phyloP scores from a whole-genome alignment of 345 rosid genomes.

The Iberis pinnata region DNA sequence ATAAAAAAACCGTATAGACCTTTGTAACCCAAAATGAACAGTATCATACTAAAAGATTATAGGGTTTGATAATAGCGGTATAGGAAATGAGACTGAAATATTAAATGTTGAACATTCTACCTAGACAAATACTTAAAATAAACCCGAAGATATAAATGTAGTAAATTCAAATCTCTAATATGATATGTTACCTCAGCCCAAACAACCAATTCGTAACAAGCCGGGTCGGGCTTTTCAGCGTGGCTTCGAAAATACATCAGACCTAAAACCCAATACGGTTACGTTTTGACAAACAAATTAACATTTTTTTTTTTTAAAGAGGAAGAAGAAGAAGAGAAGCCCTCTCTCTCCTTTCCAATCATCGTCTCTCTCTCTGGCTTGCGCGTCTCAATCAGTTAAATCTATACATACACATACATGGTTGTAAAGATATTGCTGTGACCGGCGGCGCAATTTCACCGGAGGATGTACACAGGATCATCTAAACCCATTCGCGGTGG shows the following conservation, averaged over 20 bases:
- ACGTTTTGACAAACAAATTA: not conserved
- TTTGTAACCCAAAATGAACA: no score
- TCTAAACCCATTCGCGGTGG: constrained; percentile 49
- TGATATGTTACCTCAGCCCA: no score
- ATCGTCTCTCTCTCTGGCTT: constrained; percentile 24
- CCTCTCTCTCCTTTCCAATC: constrained; percentile 24
- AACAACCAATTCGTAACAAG: no score
- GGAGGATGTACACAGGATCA: constrained; percentile 38
- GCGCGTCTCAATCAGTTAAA: constrained; percentile 29
- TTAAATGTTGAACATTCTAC: no score
- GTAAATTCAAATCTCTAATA: no score
- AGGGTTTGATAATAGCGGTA: no score
- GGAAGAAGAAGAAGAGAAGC: not conserved
- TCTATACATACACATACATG: constrained; percentile 8
- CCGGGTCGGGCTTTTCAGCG: not conserved
- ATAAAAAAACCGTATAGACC: no score
- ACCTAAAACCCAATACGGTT: constrained; percentile 13
- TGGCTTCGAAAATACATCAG: not conserved
- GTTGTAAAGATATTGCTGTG: constrained; percentile 16
- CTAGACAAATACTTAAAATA: no score
- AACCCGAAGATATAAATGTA: no score
- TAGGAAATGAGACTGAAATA: no score
- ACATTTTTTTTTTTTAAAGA: constrained; percentile 1
- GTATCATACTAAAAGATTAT: no score
- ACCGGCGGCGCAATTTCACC: constrained; percentile 20